phyloP scores from a whole-genome alignment of 768 basidiomycete genomes.

The Leucosporidium yakuticum region DNA sequence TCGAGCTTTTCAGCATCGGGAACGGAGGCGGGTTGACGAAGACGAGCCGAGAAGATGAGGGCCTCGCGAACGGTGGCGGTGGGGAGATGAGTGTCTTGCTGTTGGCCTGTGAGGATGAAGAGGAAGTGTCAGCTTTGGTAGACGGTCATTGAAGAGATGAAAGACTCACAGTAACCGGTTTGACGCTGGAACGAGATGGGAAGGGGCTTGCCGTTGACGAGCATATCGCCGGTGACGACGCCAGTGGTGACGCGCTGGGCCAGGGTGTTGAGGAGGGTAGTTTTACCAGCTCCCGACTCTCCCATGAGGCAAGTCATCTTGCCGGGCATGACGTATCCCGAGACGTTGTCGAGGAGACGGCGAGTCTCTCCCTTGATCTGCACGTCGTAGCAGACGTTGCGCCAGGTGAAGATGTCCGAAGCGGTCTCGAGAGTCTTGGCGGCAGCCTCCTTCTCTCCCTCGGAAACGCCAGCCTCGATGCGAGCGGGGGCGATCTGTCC shows the following conservation, averaged over 20 bases:
- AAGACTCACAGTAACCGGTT: slow-evolving; percentile 38
- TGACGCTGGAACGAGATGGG: slow-evolving; percentile 48
- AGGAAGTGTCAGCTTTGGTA: not conserved
- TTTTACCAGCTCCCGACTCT: slow-evolving; percentile 48
- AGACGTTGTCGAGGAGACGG: slow-evolving; percentile 33
- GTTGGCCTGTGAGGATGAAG: slow-evolving; percentile 2
- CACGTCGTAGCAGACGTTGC: slow-evolving; percentile 30
- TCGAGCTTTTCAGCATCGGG: slow-evolving; percentile 44
- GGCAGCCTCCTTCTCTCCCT: slow-evolving; percentile 13
- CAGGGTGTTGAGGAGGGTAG: slow-evolving; percentile 41
- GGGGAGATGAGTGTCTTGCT: slow-evolving; percentile 44
- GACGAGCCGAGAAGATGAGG: slow-evolving; percentile 45
- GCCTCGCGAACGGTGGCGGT: slow-evolving; percentile 49
- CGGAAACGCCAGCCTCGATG: slow-evolving; percentile 8
- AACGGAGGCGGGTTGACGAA: slow-evolving; percentile 45
- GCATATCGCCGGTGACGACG: slow-evolving; percentile 48
- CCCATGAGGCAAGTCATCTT: slow-evolving; percentile 45
- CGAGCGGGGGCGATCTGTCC: slow-evolving; percentile 3
- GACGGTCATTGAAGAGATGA: no score
- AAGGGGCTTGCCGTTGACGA: slow-evolving; percentile 46
- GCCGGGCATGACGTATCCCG: slow-evolving; percentile 41
- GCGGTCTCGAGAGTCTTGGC: slow-evolving; percentile 22
- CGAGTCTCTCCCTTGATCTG: slow-evolving; percentile 32
- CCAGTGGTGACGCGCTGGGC: slow-evolving; percentile 45
- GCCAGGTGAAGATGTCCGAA: slow-evolving; percentile 34